Percentiles rank a stretch among this genome's conserved stretches.
phyloP scores from a whole-genome alignment of 2,329 filamentous ascomycete genomes.

The Penicillium sp. region DNA sequence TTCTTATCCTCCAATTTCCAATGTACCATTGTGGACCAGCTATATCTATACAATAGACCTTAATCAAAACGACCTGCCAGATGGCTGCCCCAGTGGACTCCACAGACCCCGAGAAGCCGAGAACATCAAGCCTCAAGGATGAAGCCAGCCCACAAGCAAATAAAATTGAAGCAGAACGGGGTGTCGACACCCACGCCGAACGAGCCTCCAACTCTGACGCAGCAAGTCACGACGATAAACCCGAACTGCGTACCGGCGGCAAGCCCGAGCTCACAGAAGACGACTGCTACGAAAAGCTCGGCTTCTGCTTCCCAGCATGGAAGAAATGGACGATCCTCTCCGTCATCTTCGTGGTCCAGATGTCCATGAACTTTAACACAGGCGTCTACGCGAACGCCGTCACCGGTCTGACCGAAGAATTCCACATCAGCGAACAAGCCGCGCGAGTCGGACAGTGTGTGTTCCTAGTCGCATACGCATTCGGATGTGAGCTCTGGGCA shows the following conservation, averaged over 20 bases:
- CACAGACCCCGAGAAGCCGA: conserved; percentile 14
- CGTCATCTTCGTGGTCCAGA: conserved; percentile 70
- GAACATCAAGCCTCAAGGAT: conserved; percentile 3
- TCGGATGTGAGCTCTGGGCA: conserved; percentile 84
- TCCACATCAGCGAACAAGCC: conserved; percentile 65
- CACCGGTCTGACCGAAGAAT: conserved; percentile 65
- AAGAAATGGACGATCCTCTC: conserved; percentile 73
- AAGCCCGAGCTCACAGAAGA: conserved; percentile 45
- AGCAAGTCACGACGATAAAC: conserved; percentile 9
- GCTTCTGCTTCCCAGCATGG: conserved; percentile 57
- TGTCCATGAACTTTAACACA: conserved; percentile 78
- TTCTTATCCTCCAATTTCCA: not conserved
- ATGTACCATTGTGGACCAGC: not conserved
- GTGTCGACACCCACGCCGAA: conserved; percentile 20
- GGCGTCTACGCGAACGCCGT: conserved; percentile 70
- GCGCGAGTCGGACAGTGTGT: conserved; percentile 72
- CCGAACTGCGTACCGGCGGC: conserved; percentile 15
- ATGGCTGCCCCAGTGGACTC: conserved; percentile 11
- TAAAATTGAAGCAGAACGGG: conserved; percentile 8
- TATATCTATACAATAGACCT: not conserved
- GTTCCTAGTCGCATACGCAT: conserved; percentile 76
- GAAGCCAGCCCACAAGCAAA: not conserved
- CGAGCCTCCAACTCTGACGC: conserved; percentile 18
- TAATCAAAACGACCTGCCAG: not conserved
- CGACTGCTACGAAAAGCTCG: conserved; percentile 64